Conservation (phyloP, 306 rosid genomes). For the Malus asiatica region DNA sequence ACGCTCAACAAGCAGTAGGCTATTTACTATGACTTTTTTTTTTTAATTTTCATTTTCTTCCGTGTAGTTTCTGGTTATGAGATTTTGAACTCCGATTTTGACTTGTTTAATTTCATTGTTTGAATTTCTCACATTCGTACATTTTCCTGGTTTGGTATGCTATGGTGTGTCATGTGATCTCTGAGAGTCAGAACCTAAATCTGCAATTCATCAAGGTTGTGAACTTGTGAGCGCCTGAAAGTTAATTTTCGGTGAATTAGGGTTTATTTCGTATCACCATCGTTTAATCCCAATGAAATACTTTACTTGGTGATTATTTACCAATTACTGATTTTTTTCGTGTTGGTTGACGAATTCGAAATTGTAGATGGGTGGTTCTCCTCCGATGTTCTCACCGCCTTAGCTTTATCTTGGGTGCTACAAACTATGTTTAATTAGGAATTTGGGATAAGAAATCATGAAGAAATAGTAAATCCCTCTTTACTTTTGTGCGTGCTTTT, state of each 20-base stretch:
- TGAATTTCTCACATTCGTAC: background rate
- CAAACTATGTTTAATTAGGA: background rate
- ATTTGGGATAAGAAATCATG: background rate
- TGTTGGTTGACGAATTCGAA: background rate
- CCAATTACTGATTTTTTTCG: background rate
- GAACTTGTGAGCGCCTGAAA: background rate
- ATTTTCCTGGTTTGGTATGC: background rate
- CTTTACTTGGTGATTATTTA: background rate
- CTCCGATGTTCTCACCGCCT: background rate
- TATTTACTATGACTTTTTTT: background rate
- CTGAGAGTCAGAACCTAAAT: background rate
- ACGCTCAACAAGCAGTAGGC: conserved; percentile 2
- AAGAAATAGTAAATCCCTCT: background rate
- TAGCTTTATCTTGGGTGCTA: background rate
- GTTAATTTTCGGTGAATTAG: background rate
- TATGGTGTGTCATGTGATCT: background rate
- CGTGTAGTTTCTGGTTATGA: background rate
- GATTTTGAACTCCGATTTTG: background rate
- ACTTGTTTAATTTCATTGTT: background rate
- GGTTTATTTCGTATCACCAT: background rate
- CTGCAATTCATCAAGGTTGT: background rate
- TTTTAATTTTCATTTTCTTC: background rate
- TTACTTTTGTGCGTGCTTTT: background rate
- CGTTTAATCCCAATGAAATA: background rate
- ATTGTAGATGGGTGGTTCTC: background rate